A percentile compares a stretch with the other conserved stretches of the same genome.
These are phyloP conservation scores for Triadica sebifera DNA, from an alignment of 345 rosid genomes.

Conservation along the genomic window DNA sequence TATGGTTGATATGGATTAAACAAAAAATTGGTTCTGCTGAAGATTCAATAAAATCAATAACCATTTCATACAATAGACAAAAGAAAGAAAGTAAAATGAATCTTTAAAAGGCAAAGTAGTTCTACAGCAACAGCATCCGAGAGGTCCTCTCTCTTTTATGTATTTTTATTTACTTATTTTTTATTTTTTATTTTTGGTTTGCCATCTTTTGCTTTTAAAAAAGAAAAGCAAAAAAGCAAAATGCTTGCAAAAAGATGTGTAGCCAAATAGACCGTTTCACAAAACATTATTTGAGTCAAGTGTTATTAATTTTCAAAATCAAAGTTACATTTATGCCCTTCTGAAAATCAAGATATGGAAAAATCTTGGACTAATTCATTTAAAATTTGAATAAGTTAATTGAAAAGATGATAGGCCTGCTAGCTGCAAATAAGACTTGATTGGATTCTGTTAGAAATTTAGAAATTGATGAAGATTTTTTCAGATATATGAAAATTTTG, in stretches of 20 bases:
- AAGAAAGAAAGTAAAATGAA: constrained; percentile 6
- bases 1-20: neutral
- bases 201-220: constrained; percentile 46
- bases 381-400: no score
- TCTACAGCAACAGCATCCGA: no score
- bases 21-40: constrained; percentile 12
- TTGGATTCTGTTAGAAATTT: no score
- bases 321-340: constrained; percentile 28
- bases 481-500: no score
- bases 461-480: no score
- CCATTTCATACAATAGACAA: constrained; percentile 3
- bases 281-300: constrained; percentile 26
- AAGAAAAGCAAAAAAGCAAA: constrained; percentile 44
- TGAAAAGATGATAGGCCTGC: no score
- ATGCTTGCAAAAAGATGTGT: constrained; percentile 34
- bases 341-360: no score
- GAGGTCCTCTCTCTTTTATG: no score
- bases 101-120: no score
- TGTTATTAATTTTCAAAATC: constrained; percentile 19
- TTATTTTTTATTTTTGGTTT: constrained; percentile 21
- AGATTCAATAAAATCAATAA: constrained; percentile 15
- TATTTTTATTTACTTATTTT: constrained; percentile 13
- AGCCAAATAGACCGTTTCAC: constrained; percentile 31
- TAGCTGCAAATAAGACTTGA: no score
- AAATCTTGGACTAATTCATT: no score